Conservation (phyloP, 768 basidiomycete genomes). For the Gelatoporia subvermispora region DNA sequence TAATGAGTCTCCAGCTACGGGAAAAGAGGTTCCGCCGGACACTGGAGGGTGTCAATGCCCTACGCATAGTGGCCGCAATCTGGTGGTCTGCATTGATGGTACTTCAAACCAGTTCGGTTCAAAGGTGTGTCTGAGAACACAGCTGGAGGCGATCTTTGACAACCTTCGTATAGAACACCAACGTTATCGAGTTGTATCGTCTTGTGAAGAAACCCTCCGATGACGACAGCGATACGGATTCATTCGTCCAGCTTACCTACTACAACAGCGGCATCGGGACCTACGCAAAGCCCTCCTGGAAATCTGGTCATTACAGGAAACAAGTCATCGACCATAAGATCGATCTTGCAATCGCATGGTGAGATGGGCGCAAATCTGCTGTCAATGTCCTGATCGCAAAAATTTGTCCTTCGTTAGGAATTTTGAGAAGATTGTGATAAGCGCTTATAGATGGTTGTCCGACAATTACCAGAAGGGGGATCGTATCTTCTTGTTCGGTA, state of each 20-base stretch:
- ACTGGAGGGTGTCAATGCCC: too few relatives aligned
- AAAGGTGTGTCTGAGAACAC: neutral
- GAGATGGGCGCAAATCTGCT: neutral
- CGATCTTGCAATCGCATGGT: constrained; percentile 15
- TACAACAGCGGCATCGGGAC: constrained; percentile 20
- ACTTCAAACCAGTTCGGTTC: neutral
- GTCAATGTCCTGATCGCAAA: too few relatives aligned
- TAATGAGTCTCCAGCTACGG: too few relatives aligned
- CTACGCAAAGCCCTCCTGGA: constrained; percentile 10
- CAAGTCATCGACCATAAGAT: constrained; percentile 1
- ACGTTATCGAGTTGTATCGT: constrained; percentile 13
- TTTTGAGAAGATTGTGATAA: constrained; percentile 13
- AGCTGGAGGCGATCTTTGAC: neutral
- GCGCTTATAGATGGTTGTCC: constrained; percentile 29
- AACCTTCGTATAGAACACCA: constrained; percentile 8
- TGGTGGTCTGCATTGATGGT: constrained; percentile 1
- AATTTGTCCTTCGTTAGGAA: constrained; percentile 10
- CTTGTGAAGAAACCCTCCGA: constrained; percentile 4
- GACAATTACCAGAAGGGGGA: constrained; percentile 27
- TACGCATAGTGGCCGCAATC: neutral
- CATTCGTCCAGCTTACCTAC: constrained; percentile 16
- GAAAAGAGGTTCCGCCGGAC: too few relatives aligned
- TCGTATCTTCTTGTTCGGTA: constrained; percentile 32
- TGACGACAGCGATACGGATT: too few relatives aligned
- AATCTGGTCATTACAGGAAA: neutral